These are phyloP conservation scores for Vanilla planifolia DNA, from an alignment of 106 monocot species.

Conservation along the genomic window DNA sequence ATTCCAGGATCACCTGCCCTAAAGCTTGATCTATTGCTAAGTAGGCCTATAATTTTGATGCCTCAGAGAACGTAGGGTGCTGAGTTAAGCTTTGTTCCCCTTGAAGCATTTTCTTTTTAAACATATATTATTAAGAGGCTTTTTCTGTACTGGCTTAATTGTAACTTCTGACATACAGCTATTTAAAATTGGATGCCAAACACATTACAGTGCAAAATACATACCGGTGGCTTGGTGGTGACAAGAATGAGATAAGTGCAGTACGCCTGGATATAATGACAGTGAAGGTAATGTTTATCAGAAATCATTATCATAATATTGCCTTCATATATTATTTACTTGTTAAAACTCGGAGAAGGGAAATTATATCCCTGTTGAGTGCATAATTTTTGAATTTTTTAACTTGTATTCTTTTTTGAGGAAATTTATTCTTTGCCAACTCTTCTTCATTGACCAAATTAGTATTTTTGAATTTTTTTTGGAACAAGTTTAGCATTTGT, in stretches of 20 bases:
- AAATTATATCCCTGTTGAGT: no score
- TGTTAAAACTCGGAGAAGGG: no score
- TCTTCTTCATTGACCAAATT: no score
- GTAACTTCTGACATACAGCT: constrained; percentile 39
- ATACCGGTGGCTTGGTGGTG: constrained; percentile 80
- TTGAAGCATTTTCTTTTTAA: background rate
- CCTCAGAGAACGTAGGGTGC: constrained; percentile 66
- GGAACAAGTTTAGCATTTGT: no score
- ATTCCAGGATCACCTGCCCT: constrained; percentile 93
- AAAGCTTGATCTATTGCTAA: constrained; percentile 81
- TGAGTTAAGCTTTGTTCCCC: constrained; percentile 49
- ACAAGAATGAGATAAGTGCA: constrained; percentile 63
- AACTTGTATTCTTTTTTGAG: no score
- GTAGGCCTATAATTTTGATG: constrained; percentile 86
- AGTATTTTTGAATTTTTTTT: no score
- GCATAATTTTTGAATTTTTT: no score
- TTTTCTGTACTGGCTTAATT: constrained; percentile 5
- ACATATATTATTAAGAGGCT: background rate
- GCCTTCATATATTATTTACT: no score
- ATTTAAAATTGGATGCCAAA: constrained; percentile 84
- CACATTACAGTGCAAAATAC: constrained; percentile 75
- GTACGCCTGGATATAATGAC: constrained; percentile 77
- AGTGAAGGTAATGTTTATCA: constrained; percentile 46
- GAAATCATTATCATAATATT: background rate
- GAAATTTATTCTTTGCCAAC: no score